Evolutionary conservation across 169 alveolate species (phyloP).

Genomic region (Blepharisma undulans): DNA sequence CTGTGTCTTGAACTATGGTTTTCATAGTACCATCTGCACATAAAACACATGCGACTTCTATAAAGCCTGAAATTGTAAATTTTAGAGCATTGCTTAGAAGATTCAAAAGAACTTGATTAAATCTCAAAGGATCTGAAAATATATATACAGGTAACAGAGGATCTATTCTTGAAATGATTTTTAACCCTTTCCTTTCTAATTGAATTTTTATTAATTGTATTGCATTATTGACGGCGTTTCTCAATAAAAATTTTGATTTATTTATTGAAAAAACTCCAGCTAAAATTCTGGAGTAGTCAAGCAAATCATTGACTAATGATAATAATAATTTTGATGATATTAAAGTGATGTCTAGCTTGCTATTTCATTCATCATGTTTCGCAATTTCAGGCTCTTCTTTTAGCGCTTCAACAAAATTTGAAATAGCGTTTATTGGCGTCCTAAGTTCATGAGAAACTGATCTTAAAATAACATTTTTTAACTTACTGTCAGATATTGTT

Average conservation of each 20-base stretch:
- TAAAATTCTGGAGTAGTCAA: constrained; percentile 18
- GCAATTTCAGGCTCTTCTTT: background rate
- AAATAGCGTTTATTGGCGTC: constrained; percentile 18
- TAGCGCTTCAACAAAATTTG: background rate
- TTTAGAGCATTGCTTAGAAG: background rate
- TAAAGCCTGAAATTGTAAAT: background rate
- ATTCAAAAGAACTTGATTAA: background rate
- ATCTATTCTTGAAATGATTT: background rate
- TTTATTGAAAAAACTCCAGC: background rate
- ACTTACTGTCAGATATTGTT: background rate
- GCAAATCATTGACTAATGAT: background rate
- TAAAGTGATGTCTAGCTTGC: background rate
- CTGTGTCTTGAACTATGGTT: constrained; percentile 16
- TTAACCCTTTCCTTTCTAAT: background rate
- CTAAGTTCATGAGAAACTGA: constrained; percentile 31
- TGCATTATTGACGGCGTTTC: background rate
- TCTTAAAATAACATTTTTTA: background rate
- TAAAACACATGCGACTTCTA: background rate
- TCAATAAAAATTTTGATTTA: background rate
- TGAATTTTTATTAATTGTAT: constrained; percentile 10
- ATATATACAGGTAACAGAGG: background rate
- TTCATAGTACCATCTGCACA: background rate
- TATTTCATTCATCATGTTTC: background rate
- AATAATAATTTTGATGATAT: background rate
- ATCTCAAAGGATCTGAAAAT: background rate